Evolutionary conservation across 305 asterid species (phyloP), one percentile per base, ranked within the genome.

Genomic region (Salvia sclarea): DNA sequence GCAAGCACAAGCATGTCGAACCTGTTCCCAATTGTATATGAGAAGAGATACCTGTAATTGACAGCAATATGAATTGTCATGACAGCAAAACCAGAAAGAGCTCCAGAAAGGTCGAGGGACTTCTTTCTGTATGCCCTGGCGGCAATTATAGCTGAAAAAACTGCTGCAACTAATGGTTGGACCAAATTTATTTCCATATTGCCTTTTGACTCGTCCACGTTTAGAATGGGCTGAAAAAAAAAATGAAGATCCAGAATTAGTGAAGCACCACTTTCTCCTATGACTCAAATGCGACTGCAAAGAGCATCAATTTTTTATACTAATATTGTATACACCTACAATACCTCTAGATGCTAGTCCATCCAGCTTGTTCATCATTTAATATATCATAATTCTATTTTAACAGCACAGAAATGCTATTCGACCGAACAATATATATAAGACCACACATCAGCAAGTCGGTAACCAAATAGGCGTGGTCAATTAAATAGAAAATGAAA

Each of bases 81-180:
- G 54, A 84, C 92, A 28, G 71, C 30, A 66, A 93, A 87, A 12
- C 96, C 98, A 31, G 83, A 31, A 63, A 93, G 55, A 52, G 97
- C 92, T 38, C 98, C 98, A 3, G 97, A 86, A 66, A 88, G 72
- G 79, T 87, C 82, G 16, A 93, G 96, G 45, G 98, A 93, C 76
- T 86, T 93, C 78, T 69, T 91, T 69, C 73, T 77, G 64, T 85
- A 87, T 2, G 96, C 77, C 73, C 95, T 79, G 49, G 64, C 8
- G n/a, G 95, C 75, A 12, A 93, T 85, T 60, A 77, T 81, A 66
- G 84, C 83, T 61, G 96, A 78, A 21, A 84, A 12, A 55, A 80
- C 11, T 33, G 78, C 80, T 37, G 96, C 97, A 38, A 83, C 64
- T 28, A 77, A 44, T 14, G 82, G 83, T 64, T 86, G 95, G 74